Base-by-base conservation (phyloP, 495 filamentous ascomycete species). In the Neurospora sp. region DNA sequence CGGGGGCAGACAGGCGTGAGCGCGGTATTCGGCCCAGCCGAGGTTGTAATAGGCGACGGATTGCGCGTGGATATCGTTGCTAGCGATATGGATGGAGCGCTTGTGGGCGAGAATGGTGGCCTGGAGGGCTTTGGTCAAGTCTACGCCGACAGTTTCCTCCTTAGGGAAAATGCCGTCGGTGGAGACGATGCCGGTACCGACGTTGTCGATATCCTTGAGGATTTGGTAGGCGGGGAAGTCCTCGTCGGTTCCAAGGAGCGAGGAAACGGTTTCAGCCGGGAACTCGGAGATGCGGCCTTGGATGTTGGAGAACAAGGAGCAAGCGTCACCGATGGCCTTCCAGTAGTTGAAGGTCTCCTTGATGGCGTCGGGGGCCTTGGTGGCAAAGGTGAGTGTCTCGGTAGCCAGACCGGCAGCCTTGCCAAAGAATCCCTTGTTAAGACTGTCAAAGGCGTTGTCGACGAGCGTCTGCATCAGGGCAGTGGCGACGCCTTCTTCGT, bases 1-100 rank as follows among this genome's bases (percentile, higher is more conserved):
- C 1, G 77, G 42, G 27, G 87, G 84, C 9, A 91, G 81, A 78
- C 88, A 92, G 38, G 85, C 84, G 78, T 95, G 93, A 11, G 93
- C 90, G 66, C 90, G 88, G 79, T 96, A 90, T 81, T 99, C 96
- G 5, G 93, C 92, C 91, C 94, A 97, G 35, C 96, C 96, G 23
- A 99, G 85, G 78, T 99, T 99, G 80, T 95, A 99, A 88, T 95
- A 97, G 1, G 94, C 93, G 39, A 98, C 92, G 9, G 96, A 93
- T 81, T 96, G 94, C n/a, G 94, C 94, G 80, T 98, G 92, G 4
- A 89, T 73, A 77, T 99, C 95, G 72, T 90, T 84, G 3, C 89
- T 82, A 40, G 92, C 91, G 54, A 89, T 86, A 72, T 91, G 85
- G 18, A 98, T 90, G 23, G 94, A 92, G 71, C 92, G 90, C 77